Conservation (phyloP, 2,329 filamentous ascomycete species). For the Stagonosporopsis cucurbitacearum region DNA sequence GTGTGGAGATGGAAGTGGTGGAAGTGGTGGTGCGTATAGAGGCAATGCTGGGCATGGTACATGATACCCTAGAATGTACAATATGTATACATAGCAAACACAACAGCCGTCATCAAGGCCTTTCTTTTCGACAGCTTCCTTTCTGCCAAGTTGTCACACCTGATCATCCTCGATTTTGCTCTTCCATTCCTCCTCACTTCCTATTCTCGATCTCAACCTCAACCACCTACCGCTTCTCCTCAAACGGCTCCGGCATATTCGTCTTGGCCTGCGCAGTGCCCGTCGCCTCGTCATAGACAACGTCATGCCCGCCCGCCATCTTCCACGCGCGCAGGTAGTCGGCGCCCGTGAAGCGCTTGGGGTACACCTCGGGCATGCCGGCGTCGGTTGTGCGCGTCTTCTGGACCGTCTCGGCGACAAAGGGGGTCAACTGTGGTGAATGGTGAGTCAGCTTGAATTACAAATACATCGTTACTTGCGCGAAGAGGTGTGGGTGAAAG, state of each 20-base stretch:
- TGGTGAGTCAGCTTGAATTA: not conserved
- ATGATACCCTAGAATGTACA: constrained; percentile 37
- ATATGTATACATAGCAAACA: constrained; percentile 19
- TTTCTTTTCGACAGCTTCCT: not conserved
- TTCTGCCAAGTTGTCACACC: too few relatives aligned
- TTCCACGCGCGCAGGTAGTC: constrained; percentile 47
- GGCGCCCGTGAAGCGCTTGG: constrained; percentile 39
- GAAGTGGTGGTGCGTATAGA: too few relatives aligned
- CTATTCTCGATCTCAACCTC: not conserved
- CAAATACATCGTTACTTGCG: too few relatives aligned
- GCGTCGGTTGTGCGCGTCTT: constrained; percentile 32
- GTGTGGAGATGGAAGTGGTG: not conserved
- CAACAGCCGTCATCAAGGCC: not conserved
- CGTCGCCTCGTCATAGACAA: constrained; percentile 21
- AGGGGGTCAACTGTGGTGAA: constrained; percentile 73
- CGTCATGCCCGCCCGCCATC: constrained; percentile 37
- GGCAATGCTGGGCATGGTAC: constrained; percentile 18
- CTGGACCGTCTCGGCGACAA: constrained; percentile 69
- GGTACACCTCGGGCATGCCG: constrained; percentile 25
- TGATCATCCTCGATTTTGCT: not conserved
- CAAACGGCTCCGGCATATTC: constrained; percentile 37
- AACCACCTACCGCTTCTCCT: constrained; percentile 24
- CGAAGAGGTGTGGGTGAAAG: not conserved
- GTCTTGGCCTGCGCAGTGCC: not conserved
- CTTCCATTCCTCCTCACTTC: not conserved